A percentile compares a stretch with the other conserved stretches of the same genome.
phyloP scores from a whole-genome alignment of 805 yeast genomes.

The Saccharomycopsis guyanensis region DNA sequence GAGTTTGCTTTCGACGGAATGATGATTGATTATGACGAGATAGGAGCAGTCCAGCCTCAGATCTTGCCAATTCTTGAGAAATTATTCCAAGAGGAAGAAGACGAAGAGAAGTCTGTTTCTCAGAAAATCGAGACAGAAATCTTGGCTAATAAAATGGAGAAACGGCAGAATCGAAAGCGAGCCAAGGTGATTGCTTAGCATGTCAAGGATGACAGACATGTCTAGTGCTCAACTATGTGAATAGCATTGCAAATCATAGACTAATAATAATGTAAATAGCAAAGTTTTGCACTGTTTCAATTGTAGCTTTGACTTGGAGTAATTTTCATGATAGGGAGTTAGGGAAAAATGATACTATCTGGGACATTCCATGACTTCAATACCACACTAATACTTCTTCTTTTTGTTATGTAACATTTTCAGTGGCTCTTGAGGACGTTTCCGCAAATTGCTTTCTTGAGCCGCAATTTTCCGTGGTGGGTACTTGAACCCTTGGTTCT shows the following conservation, averaged over 20 bases:
- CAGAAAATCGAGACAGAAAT: too few species aligned
- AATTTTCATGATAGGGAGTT: too few species aligned
- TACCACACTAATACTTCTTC: slow-evolving; percentile 1
- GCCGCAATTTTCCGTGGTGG: slow-evolving; percentile 83
- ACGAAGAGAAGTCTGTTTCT: not conserved
- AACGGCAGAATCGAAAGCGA: not conserved
- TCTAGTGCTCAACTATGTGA: too few species aligned
- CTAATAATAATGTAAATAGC: too few species aligned
- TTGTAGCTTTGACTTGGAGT: too few species aligned
- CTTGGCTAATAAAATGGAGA: too few species aligned
- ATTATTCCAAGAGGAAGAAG: not conserved
- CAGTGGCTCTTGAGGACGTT: not conserved
- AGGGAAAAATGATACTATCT: too few species aligned
- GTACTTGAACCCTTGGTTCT: slow-evolving; percentile 62
- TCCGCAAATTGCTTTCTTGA: slow-evolving; percentile 59
- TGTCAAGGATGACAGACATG: too few species aligned
- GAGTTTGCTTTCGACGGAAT: slow-evolving; percentile 62
- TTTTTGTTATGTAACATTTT: not conserved
- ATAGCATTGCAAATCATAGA: too few species aligned
- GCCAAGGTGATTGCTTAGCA: too few species aligned
- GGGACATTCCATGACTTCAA: too few species aligned
- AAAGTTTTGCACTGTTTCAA: too few species aligned
- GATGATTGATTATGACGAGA: slow-evolving; percentile 39
- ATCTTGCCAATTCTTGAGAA: not conserved
- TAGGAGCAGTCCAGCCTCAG: slow-evolving; percentile 26